phyloP scores from a whole-genome alignment of 2,329 filamentous ascomycete genomes.

The Emericellopsis cladophorae region DNA sequence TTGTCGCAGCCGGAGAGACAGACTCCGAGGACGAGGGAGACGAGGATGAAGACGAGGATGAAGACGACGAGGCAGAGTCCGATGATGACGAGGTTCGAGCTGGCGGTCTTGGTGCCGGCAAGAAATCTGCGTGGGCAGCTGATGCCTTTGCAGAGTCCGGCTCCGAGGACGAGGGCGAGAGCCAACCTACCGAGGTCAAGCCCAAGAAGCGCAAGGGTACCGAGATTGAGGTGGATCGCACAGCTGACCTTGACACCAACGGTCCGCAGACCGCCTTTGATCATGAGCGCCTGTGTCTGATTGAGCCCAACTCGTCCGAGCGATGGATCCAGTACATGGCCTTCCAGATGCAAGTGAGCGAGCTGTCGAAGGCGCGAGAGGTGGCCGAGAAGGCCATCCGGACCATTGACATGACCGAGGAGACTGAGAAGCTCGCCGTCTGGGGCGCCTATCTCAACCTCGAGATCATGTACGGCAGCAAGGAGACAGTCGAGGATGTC shows the following conservation, averaged over 20 bases:
- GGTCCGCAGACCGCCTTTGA: constrained; percentile 85
- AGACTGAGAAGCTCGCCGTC: constrained; percentile 85
- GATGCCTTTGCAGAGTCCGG: constrained; percentile 48
- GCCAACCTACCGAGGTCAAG: constrained; percentile 25
- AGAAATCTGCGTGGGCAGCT: constrained; percentile 84
- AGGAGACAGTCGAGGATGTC: constrained; percentile 69
- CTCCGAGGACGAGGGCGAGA: constrained; percentile 15
- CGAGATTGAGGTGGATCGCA: constrained; percentile 75
- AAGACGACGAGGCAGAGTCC: constrained; percentile 29
- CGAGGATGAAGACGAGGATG: constrained; percentile 14
- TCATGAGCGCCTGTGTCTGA: constrained; percentile 84
- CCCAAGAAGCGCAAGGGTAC: constrained; percentile 61
- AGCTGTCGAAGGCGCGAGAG: constrained; percentile 76
- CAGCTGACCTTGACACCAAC: constrained; percentile 78
- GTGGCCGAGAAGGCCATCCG: constrained; percentile 83
- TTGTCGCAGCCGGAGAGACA: constrained; percentile 29
- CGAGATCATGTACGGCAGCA: constrained; percentile 79
- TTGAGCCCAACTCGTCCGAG: constrained; percentile 83
- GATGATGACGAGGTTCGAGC: constrained; percentile 24
- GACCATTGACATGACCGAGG: constrained; percentile 83
- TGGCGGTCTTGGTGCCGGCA: constrained; percentile 54
- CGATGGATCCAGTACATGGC: constrained; percentile 98
- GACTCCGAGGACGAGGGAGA: constrained; percentile 25
- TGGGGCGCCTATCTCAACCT: constrained; percentile 94
- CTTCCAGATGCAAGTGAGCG: constrained; percentile 89